These are phyloP conservation scores for Apostasia shenzhenica DNA, from an alignment of 106 monocot genomes.

Conservation along the genomic window DNA sequence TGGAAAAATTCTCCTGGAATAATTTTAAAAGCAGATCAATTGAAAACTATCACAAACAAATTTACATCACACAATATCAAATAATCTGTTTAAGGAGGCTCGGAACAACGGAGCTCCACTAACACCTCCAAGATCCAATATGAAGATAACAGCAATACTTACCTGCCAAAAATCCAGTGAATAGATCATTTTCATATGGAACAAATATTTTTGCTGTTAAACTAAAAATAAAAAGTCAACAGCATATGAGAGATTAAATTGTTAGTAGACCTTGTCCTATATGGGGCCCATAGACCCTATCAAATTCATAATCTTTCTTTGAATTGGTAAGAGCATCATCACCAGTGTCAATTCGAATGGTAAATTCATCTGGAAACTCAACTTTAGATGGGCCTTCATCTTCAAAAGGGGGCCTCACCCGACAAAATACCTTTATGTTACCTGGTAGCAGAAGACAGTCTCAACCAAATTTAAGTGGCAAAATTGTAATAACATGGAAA, in stretches of 20 bases:
- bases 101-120: too few relatives aligned
- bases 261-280: slow-evolving; percentile 72
- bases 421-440: slow-evolving; percentile 89
- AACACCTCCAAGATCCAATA: too few relatives aligned
- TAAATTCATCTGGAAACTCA: slow-evolving; percentile 90
- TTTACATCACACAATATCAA: too few relatives aligned
- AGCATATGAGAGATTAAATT: not conserved
- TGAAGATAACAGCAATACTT: too few relatives aligned
- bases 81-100: too few relatives aligned
- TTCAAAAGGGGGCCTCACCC: slow-evolving; percentile 87
- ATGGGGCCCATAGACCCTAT: slow-evolving; percentile 97
- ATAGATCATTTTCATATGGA: not conserved
- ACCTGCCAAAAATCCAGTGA: too few relatives aligned
- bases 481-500: slow-evolving; percentile 1
- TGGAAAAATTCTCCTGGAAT: slow-evolving; percentile 76
- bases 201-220: not conserved
- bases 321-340: slow-evolving; percentile 73
- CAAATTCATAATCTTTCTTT: slow-evolving; percentile 95
- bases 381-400: slow-evolving; percentile 81
- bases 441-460: slow-evolving; percentile 33
- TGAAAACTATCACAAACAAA: not conserved
- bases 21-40: slow-evolving; percentile 1
- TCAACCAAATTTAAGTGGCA: not conserved
- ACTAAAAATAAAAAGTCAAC: not conserved
- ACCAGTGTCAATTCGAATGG: slow-evolving; percentile 71